These are phyloP conservation scores for Peltaster fructicola DNA, from an alignment of 2,329 filamentous ascomycete species.

Conservation along the genomic window DNA sequence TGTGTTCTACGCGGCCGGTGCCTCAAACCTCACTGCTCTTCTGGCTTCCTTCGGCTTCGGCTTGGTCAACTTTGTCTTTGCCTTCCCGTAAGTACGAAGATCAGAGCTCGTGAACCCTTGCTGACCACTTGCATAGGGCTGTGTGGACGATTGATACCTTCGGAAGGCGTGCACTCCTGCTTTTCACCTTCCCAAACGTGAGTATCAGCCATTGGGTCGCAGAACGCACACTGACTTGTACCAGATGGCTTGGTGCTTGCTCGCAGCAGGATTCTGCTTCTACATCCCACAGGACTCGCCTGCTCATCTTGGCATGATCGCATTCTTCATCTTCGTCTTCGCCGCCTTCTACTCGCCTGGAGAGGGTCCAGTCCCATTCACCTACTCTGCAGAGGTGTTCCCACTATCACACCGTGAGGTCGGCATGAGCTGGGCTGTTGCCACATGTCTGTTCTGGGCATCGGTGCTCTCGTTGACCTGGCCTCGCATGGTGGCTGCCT, in stretches of 20 bases:
- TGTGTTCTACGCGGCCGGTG: conserved; percentile 21
- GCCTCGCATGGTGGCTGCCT: conserved; percentile 28
- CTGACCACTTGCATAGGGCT: too few relatives aligned
- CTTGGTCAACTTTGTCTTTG: conserved; percentile 29
- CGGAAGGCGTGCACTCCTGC: conserved; percentile 16
- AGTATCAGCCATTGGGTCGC: too few relatives aligned
- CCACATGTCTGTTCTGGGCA: conserved; percentile 30
- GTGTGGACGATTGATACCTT: conserved; percentile 21
- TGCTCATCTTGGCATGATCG: conserved; percentile 13
- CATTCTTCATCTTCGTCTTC: conserved; percentile 17
- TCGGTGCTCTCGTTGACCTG: conserved; percentile 33
- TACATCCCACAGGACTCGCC: conserved; percentile 12
- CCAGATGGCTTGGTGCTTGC: conserved; percentile 31
- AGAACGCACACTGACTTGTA: too few relatives aligned
- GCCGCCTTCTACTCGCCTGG: conserved; percentile 9
- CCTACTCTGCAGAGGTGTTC: conserved; percentile 19
- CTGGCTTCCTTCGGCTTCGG: conserved; percentile 27
- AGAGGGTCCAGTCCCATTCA: conserved; percentile 15
- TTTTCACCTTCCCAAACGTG: conserved; percentile 29
- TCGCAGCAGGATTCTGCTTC: conserved; percentile 30
- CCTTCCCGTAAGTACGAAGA: too few relatives aligned
- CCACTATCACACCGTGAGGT: conserved; percentile 17
- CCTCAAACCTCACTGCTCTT: conserved; percentile 18
- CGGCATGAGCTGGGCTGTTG: conserved; percentile 13
- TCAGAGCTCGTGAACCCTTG: too few relatives aligned